Base-by-base conservation (phyloP, 495 filamentous ascomycete species). In the Chaetomium cochliodes region DNA sequence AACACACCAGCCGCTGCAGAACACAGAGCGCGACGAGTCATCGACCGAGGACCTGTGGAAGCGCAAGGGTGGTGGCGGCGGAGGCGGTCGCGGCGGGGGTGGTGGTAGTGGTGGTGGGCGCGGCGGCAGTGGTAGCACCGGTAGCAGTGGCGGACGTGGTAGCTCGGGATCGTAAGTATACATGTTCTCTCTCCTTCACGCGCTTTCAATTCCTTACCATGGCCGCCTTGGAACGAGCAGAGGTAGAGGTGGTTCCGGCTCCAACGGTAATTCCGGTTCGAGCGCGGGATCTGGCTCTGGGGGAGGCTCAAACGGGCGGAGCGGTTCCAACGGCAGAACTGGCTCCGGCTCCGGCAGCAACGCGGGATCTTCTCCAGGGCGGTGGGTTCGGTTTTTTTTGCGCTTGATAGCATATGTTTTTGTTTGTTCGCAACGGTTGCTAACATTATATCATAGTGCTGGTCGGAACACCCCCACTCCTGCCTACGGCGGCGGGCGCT, bases 401-500 rank as follows among this genome's bases (percentile, higher is more conserved):
- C 33, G 33, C 8, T 37, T 37, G 33, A 37, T 37, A 37, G 9
- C 33, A 37, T 47, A 4, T 47, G 1, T 47, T 20, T 46, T 20
- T n/a, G 11, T 47, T 47, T 47, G 3, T 20, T 47, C n/a, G n/a
- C 18, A 15, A 54, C 30, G 1, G 39, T 63, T 15, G 9, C 62
- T 64, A 58, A 64, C 26, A 30, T 3, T 6, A 0, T 22, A n/a
- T 53, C 51, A 13, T 2, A 50, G 20, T 11, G 28, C 28, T 30
- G 20, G 46, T 23, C 46, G 91, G 47, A 89, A 85, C n/a, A 89
- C 90, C 3, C 74, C 82, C 15, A 67, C 73, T 12, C 86, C 87
- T 0, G 68, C 71, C 3, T 91, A 86, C 70, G 88, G 89, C 39
- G 85, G 88, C 9, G 88, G 89, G 11, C 69, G 71, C 39, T 96